Base-by-base conservation (phyloP, 2,329 filamentous ascomycete genomes). In the Hypoxylon rubiginosum region DNA sequence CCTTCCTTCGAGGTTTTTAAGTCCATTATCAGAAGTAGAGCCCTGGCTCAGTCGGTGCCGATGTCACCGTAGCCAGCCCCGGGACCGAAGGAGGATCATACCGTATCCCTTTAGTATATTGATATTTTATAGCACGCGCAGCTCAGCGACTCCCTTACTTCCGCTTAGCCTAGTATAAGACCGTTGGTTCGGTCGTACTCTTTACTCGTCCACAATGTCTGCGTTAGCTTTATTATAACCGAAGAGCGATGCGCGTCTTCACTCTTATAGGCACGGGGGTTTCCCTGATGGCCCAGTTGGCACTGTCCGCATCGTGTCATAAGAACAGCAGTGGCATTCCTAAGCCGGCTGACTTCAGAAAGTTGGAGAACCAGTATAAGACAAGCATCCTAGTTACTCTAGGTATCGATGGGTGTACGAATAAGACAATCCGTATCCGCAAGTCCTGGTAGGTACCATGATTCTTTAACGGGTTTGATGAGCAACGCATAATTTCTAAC, bases 371-470 rank as follows among this genome's bases (percentile, higher is more conserved):
- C 17, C 62, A 45, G 13, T 69, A 69, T 45, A 64, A 48, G 41
- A 24, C 53, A 15, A 62, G 65, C 13, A 58, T 67, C 48, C 19
- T 53, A 26, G 55, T 26, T 1, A 62, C 61, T 21, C 41, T 61
- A 10, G 50, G 32, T 1, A 32, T 21, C 3, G 36, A 49, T 58
- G 61, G 52, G 21, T 70, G 68, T 43, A 70, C 62, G 17, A 53
- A 58, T 2, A 43, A 67, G 10, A 66, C 52, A 17, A 60, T 69
- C 13, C 54, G 60, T 41, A 58, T 64, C 9, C 58, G 66, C 32
- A 68, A 50, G 17, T 70, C 66, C 26, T 70, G 66, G 68, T 70
- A 36, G 15, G 63, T 49, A 26, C 17, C n/a, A 11, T 11, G 11
- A 41, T 15, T 19, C 15, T 3, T 5, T 10, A 4, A 30, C 28